Evolutionary conservation across 352 stramenopile species (phyloP).

Genomic region (Blastocystis sp.): DNA sequence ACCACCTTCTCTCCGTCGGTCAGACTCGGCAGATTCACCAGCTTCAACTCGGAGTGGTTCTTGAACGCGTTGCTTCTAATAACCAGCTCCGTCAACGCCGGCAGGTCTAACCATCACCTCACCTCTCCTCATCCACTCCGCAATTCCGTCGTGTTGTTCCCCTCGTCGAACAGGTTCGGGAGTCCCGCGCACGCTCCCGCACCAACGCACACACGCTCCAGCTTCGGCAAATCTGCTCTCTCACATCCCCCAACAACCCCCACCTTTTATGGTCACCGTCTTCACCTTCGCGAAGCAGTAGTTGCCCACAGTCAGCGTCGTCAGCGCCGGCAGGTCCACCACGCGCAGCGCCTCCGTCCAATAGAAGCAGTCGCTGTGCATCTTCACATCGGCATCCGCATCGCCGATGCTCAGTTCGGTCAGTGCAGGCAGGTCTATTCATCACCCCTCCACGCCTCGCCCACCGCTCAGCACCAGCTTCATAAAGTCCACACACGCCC

Average conservation of each 20-base stretch:
- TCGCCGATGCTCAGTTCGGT: slow-evolving; percentile 2
- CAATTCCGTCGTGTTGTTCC: not conserved
- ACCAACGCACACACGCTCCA: not conserved
- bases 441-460: not conserved
- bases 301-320: not conserved
- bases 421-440: slow-evolving; percentile 14
- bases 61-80: not conserved
- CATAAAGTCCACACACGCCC: slow-evolving; percentile 38
- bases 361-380: slow-evolving; percentile 29
- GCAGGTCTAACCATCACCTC: not conserved
- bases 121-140: not conserved
- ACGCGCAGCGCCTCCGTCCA: slow-evolving; percentile 21
- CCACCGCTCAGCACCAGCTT: slow-evolving; percentile 1
- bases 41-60: slow-evolving; percentile 5
- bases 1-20: not conserved
- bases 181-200: not conserved
- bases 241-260: not conserved
- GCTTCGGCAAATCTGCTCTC: slow-evolving; percentile 37
- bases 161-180: slow-evolving; percentile 6
- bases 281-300: not conserved
- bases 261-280: not conserved
- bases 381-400: not conserved
- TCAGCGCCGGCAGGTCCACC: slow-evolving; percentile 20
- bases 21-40: not conserved
- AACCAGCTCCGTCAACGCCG: not conserved